Evolutionary conservation across 495 filamentous ascomycete genomes (phyloP).

Genomic region (Penicillium coprophilum): DNA sequence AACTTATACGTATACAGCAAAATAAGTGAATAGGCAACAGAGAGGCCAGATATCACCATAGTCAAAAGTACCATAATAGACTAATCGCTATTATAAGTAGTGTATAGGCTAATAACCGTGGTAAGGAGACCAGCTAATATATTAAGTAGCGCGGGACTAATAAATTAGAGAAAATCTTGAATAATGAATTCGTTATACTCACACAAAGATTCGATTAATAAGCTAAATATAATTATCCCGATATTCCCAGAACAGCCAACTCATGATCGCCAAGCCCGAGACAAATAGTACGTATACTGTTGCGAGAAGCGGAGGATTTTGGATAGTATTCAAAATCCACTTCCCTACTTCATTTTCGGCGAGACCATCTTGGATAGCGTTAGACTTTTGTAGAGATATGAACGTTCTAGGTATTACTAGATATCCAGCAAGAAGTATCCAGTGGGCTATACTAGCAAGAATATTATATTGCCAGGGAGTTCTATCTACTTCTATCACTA

Average conservation of each 20-base stretch:
- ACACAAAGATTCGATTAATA: slow-evolving; percentile 29
- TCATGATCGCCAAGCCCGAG: slow-evolving; percentile 13
- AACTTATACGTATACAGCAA: too few relatives aligned
- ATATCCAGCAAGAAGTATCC: slow-evolving; percentile 38
- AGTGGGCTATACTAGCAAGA: slow-evolving; percentile 28
- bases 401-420: slow-evolving; percentile 40
- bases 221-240: slow-evolving; percentile 32
- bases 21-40: too few relatives aligned
- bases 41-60: too few relatives aligned
- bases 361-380: slow-evolving; percentile 12
- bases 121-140: too few relatives aligned
- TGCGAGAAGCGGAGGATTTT: slow-evolving; percentile 25
- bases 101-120: too few relatives aligned
- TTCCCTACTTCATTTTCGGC: slow-evolving; percentile 10
- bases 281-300: slow-evolving; percentile 23
- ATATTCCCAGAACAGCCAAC: slow-evolving; percentile 24
- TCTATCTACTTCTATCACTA: too few relatives aligned
- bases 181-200: slow-evolving; percentile 7
- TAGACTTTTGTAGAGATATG: slow-evolving; percentile 30
- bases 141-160: background rate
- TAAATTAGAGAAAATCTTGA: too few relatives aligned
- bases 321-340: slow-evolving; percentile 22
- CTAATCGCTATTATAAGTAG: too few relatives aligned
- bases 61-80: too few relatives aligned
- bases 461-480: too few relatives aligned